phyloP scores from a whole-genome alignment of 2,329 filamentous ascomycete genomes.

The Alternaria sp. region DNA sequence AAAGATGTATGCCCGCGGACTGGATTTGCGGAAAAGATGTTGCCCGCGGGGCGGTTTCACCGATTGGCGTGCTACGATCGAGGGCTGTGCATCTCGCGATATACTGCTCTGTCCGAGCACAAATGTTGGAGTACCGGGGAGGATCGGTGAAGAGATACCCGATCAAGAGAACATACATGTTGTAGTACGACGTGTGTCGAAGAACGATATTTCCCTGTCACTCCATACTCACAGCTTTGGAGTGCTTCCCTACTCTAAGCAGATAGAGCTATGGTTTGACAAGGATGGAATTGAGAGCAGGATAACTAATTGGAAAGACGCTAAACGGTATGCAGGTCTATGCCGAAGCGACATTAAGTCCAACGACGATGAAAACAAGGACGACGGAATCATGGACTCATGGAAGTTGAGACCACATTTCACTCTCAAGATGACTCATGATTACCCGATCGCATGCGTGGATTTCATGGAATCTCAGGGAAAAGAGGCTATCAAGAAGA shows the following conservation, averaged over 20 bases:
- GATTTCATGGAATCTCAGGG: not conserved
- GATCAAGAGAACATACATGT: not conserved
- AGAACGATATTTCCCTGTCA: not conserved
- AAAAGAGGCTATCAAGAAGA: not conserved
- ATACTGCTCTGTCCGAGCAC: not conserved
- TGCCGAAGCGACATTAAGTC: not conserved
- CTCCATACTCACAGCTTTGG: not conserved
- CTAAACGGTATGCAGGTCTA: not conserved
- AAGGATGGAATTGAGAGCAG: not conserved
- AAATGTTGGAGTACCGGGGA: not conserved
- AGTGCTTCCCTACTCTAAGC: not conserved
- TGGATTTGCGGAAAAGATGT: not conserved
- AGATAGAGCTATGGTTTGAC: not conserved
- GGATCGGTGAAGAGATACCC: not conserved
- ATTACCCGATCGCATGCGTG: not conserved
- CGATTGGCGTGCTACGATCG: not conserved
- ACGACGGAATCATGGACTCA: not conserved
- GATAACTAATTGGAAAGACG: not conserved
- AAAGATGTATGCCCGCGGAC: not conserved
- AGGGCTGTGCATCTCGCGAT: not conserved
- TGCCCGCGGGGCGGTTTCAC: not conserved
- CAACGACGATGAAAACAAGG: not conserved
- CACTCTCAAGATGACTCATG: not conserved
- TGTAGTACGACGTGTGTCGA: not conserved
- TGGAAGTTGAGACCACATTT: not conserved